Base-by-base conservation (phyloP, 192 early-diverging fungal species). In the Phlyctochytrium planicorne region DNA sequence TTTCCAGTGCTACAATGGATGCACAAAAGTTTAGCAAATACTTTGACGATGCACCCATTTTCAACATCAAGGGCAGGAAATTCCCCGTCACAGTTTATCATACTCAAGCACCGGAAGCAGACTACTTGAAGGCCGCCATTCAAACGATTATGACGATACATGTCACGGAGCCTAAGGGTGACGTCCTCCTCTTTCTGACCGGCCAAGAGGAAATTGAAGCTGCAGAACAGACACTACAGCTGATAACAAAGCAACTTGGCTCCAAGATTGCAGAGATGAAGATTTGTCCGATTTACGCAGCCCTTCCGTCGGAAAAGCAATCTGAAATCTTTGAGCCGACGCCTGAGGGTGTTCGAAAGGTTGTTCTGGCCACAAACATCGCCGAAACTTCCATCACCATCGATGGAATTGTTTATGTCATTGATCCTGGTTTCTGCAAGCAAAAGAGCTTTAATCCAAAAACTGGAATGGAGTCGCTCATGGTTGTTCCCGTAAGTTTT, bases 181-280 rank as follows among this genome's bases (percentile, higher is more conserved):
- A 99, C 69, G 90, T 99, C 30, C 75, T 99, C 50, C 86, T 99
- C 30, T 99, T 99, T 63, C 80, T 99, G 71, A 98, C 97, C 6
- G 93, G 97, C 35, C 97, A 99, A 82, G 95, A 98, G 52, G 97
- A 99, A 82, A 99, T 99, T 67, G 97, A 99, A 69, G 83, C 82
- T 53, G 94, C 91, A 1, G 87, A 94, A 34, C 93, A 97, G 73
- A 82, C 77, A 6, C 73, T 98, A 57, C 70, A 80, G 59, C 86
- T 91, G 53, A 90, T 93, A 30, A 86, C 85, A 60, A 82, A 86
- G 67, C 82, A 89, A 16, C 83, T 98, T 2, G 97, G 97, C 2
- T 91, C 87, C 65, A 90, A 88, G 56, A 94, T 99, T 52, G 78
- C 78, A 0, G 84, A 86, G 61, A 66, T 99, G 68, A 89, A 90